These are phyloP conservation scores for Dalechampia spathulata DNA, from an alignment of 441 rosid genomes.

Conservation along the genomic window DNA sequence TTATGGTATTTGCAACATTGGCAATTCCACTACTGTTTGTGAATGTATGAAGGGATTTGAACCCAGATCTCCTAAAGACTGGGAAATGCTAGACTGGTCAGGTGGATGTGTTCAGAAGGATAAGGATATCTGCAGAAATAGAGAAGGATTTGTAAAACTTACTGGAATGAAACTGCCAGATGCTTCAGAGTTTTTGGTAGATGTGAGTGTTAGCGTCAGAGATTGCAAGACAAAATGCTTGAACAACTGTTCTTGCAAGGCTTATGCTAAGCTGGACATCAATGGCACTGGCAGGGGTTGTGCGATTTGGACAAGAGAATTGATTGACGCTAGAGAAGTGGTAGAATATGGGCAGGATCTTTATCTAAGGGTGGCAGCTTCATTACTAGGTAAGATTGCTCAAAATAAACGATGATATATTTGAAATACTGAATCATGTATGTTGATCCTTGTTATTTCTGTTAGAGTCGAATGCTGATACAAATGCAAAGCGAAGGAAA, in stretches of 20 bases:
- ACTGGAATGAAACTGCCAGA: conserved; percentile 49
- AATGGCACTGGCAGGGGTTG: conserved; percentile 43
- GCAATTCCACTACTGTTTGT: conserved; percentile 53
- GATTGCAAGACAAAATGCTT: conserved; percentile 41
- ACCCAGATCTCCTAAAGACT: conserved; percentile 38
- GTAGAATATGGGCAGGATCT: conserved; percentile 47
- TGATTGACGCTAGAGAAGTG: conserved; percentile 40
- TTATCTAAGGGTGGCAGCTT: conserved; percentile 42
- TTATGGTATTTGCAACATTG: conserved; percentile 50
- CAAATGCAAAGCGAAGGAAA: too few species aligned
- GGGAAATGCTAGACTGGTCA: conserved; percentile 47
- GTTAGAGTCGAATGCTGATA: too few species aligned
- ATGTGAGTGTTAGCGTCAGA: conserved; percentile 16
- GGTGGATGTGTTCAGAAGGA: conserved; percentile 38
- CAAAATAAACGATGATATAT: too few species aligned
- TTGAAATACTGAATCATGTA: too few species aligned
- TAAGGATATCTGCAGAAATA: conserved; percentile 1
- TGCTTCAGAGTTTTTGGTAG: conserved; percentile 6
- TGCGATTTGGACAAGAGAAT: conserved; percentile 47
- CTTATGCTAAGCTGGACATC: conserved; percentile 43
- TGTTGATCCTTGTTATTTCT: too few species aligned
- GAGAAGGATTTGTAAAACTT: conserved; percentile 19
- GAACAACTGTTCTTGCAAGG: conserved; percentile 51
- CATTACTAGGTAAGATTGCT: conserved; percentile 46
- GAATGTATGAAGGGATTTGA: conserved; percentile 45